phyloP scores from a whole-genome alignment of 805 yeast genomes.

The Metschnikowia cerradonensis region DNA sequence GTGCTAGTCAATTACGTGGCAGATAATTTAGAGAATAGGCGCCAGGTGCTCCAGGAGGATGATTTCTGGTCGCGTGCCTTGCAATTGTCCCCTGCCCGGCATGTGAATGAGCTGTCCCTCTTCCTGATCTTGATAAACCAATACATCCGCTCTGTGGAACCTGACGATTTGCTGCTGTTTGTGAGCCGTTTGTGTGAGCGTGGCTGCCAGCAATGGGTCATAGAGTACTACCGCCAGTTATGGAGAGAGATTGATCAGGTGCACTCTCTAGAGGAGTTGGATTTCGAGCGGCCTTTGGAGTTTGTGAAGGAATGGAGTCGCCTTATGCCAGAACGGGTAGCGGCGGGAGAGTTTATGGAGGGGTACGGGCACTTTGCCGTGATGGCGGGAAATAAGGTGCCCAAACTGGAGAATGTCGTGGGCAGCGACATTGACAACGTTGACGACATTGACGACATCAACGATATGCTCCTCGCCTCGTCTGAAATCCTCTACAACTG shows the following conservation, averaged over 20 bases:
- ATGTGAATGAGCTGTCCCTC: slow-evolving; percentile 9
- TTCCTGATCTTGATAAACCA: slow-evolving; percentile 27
- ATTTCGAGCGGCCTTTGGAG: slow-evolving; percentile 7
- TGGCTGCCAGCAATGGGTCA: slow-evolving; percentile 7
- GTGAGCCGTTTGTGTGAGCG: slow-evolving; percentile 1
- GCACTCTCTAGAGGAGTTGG: background rate
- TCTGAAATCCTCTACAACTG: slow-evolving; percentile 15
- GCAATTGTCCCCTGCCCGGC: background rate
- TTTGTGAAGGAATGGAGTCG: slow-evolving; percentile 8
- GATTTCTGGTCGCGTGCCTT: slow-evolving; percentile 10
- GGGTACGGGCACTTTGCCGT: background rate
- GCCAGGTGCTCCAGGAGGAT: slow-evolving; percentile 4
- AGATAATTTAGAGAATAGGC: slow-evolving; percentile 26
- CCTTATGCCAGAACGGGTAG: slow-evolving; percentile 4
- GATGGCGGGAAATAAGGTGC: background rate
- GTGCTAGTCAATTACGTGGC: slow-evolving; percentile 35
- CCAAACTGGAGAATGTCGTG: background rate
- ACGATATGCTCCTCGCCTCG: slow-evolving; percentile 4
- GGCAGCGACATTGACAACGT: background rate
- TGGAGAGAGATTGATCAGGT: background rate
- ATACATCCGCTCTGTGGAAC: slow-evolving; percentile 27
- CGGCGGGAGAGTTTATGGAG: background rate
- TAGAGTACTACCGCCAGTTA: slow-evolving; percentile 7
- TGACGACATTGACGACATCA: background rate
- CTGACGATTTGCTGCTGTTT: slow-evolving; percentile 18